These are phyloP conservation scores for Phyllosticta capitalensis DNA, from an alignment of 2,329 filamentous ascomycete species.

Conservation along the genomic window DNA sequence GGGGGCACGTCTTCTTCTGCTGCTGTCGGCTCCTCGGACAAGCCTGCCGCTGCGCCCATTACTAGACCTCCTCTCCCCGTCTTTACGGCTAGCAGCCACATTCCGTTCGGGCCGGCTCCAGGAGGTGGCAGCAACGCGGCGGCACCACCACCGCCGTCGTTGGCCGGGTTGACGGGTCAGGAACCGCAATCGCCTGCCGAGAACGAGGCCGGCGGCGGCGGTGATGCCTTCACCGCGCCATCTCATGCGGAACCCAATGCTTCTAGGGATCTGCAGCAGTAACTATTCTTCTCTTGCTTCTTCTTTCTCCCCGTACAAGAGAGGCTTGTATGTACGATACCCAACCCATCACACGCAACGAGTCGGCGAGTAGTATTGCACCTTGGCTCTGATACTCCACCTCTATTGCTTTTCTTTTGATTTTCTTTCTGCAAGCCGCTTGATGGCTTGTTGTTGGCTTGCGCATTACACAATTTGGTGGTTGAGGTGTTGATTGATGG, in stretches of 20 bases:
- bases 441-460: too few species aligned
- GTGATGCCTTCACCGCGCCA: background rate
- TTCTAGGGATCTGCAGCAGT: background rate
- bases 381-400: too few species aligned
- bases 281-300: background rate
- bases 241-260: background rate
- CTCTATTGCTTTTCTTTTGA: too few species aligned
- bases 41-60: conserved; percentile 13
- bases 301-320: too few species aligned
- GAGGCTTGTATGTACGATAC: too few species aligned
- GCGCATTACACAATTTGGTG: too few species aligned
- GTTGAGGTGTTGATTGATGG: too few species aligned
- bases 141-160: background rate
- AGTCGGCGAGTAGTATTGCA: too few species aligned
- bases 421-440: too few species aligned
- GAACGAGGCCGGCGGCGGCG: background rate
- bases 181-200: background rate
- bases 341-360: too few species aligned
- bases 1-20: background rate
- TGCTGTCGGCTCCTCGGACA: conserved; percentile 11
- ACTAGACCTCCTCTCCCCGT: conserved; percentile 32
- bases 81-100: conserved; percentile 34
- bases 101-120: conserved; percentile 22
- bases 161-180: background rate
- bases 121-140: background rate